A percentile compares a stretch with the other conserved stretches of the same genome.
phyloP scores from a whole-genome alignment of 1,139 yeast genomes.

The Zygosaccharomyces sapae region DNA sequence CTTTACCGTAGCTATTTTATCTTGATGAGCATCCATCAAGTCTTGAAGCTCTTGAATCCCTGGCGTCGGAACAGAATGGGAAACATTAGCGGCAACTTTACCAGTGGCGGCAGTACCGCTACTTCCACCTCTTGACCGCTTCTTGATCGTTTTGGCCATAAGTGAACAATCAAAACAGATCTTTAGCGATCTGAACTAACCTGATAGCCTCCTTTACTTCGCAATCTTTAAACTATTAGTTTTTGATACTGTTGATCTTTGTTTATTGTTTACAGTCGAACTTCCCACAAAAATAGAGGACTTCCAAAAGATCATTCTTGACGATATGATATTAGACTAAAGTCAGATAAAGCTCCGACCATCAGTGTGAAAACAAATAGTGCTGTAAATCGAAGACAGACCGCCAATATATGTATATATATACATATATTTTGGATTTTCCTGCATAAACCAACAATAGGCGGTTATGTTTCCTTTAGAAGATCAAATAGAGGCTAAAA shows the following conservation, averaged over 20 bases:
- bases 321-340: neutral
- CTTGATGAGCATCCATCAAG: constrained; percentile 22
- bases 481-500: constrained; percentile 23
- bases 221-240: neutral
- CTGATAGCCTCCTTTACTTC: neutral
- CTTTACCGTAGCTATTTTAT: constrained; percentile 21
- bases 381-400: too few species aligned
- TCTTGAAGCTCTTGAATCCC: constrained; percentile 30
- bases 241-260: constrained; percentile 1
- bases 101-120: constrained; percentile 4
- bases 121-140: constrained; percentile 9
- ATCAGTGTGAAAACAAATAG: too few species aligned
- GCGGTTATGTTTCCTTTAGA: constrained; percentile 8
- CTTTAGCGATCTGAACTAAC: constrained; percentile 1
- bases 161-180: neutral
- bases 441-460: neutral
- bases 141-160: constrained; percentile 15
- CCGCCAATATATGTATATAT: too few species aligned
- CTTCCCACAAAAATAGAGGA: constrained; percentile 3
- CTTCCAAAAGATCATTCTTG: neutral
- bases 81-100: constrained; percentile 5
- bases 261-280: neutral
- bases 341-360: neutral
- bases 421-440: too few species aligned
- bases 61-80: constrained; percentile 5